phyloP scores from a whole-genome alignment of 345 rosid species.

The Psidium guajava region DNA sequence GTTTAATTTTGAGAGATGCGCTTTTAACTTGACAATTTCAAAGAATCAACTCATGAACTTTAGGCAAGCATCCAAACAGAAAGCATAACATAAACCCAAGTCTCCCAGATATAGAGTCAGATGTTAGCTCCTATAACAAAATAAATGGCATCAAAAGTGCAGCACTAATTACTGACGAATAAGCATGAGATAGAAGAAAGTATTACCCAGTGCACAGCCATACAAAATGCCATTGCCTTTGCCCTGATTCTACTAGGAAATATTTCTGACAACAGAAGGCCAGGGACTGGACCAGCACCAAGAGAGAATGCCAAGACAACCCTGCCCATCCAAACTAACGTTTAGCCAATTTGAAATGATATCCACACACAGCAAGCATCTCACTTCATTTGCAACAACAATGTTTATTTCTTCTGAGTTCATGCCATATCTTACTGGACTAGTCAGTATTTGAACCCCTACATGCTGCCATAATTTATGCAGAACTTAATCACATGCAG shows the following conservation, averaged over 20 bases:
- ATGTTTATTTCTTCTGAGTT: not conserved
- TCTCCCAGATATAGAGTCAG: not conserved
- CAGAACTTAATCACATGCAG: no score
- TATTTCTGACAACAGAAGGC: slow-evolving; percentile 83
- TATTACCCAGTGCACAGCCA: slow-evolving; percentile 92
- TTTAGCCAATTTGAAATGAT: not conserved
- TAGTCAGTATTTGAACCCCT: not conserved
- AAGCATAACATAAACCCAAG: not conserved
- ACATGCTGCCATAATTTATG: not conserved
- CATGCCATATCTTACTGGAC: not conserved
- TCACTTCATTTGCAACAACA: not conserved
- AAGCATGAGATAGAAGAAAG: not conserved
- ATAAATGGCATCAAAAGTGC: not conserved
- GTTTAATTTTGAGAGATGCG: not conserved
- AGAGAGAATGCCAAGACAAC: slow-evolving; percentile 65
- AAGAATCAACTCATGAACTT: not conserved
- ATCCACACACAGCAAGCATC: not conserved
- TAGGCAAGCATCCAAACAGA: not conserved
- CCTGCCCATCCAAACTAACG: slow-evolving; percentile 31
- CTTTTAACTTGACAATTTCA: not conserved
- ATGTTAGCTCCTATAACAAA: not conserved
- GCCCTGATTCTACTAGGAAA: slow-evolving; percentile 79
- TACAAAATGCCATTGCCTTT: slow-evolving; percentile 83
- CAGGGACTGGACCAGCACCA: slow-evolving; percentile 94
- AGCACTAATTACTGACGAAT: not conserved